Evolutionary conservation across 345 rosid genomes (phyloP).

Genomic region (Hypericum perforatum): DNA sequence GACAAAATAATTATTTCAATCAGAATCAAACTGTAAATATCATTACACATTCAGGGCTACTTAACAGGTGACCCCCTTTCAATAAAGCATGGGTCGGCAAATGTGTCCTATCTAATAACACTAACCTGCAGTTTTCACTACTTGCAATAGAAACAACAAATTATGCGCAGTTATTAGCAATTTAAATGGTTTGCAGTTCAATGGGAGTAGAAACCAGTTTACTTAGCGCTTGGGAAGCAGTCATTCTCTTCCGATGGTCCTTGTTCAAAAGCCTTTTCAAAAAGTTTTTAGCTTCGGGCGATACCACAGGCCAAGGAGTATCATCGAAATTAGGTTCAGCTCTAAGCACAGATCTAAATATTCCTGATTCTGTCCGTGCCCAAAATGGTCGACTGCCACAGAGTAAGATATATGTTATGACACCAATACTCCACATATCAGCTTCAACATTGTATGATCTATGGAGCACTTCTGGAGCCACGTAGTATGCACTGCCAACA

Average conservation of each 20-base stretch:
- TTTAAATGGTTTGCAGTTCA: too few species aligned
- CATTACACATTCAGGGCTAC: too few species aligned
- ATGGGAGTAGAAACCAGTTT: constrained; percentile 16
- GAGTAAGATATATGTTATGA: constrained; percentile 80
- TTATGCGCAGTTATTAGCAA: too few species aligned
- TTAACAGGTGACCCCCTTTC: too few species aligned
- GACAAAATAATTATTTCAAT: too few species aligned
- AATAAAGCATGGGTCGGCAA: too few species aligned
- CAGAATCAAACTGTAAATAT: too few species aligned
- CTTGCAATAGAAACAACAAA: too few species aligned
- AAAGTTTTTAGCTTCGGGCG: constrained; percentile 73
- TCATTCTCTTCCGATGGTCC: constrained; percentile 83
- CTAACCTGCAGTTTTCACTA: too few species aligned
- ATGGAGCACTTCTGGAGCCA: constrained; percentile 94
- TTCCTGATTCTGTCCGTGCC: constrained; percentile 97
- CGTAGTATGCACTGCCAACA: constrained; percentile 97
- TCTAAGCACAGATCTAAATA: constrained; percentile 89
- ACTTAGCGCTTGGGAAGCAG: constrained; percentile 95
- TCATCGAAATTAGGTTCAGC: constrained; percentile 91
- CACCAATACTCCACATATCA: constrained; percentile 99
- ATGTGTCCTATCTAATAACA: too few species aligned
- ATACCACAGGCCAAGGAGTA: constrained; percentile 87
- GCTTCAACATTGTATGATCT: constrained; percentile 93
- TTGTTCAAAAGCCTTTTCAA: constrained; percentile 82
- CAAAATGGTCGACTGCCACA: constrained; percentile 98